phyloP scores from a whole-genome alignment of 768 basidiomycete genomes.

The Cyclocybe aegerita region DNA sequence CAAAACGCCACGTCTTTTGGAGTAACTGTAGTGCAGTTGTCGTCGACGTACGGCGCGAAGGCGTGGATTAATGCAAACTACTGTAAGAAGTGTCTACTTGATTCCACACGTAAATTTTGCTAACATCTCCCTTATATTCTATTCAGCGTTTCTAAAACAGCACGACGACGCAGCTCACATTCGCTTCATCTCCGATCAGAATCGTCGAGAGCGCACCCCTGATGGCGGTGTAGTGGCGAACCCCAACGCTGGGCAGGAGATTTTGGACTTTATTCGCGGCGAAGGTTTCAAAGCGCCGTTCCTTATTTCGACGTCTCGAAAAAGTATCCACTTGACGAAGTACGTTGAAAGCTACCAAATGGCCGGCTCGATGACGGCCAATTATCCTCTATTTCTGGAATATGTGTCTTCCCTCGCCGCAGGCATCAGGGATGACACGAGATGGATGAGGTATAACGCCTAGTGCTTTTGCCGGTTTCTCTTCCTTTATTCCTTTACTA shows the following conservation, averaged over 20 bases:
- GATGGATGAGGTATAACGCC: background rate
- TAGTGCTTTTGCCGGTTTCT: background rate
- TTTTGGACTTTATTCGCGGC: conserved; percentile 8
- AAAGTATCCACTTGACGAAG: conserved; percentile 8
- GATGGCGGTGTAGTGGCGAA: background rate
- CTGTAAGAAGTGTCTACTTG: too few species aligned
- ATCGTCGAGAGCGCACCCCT: conserved; percentile 14
- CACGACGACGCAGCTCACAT: conserved; percentile 15
- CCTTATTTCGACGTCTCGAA: conserved; percentile 8
- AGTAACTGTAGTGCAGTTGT: too few species aligned
- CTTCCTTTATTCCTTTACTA: too few species aligned
- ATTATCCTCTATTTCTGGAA: background rate
- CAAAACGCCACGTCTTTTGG: too few species aligned
- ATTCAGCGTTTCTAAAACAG: conserved; percentile 14
- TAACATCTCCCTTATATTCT: too few species aligned
- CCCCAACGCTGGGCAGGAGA: conserved; percentile 7
- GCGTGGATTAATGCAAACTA: too few species aligned
- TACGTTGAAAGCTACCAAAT: conserved; percentile 10
- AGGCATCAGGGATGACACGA: background rate
- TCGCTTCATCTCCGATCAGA: conserved; percentile 23
- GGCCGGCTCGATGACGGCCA: conserved; percentile 7
- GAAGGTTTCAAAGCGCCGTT: conserved; percentile 4
- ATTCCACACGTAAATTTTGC: too few species aligned
- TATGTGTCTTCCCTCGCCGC: background rate
- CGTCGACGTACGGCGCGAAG: too few species aligned